Percentiles rank a stretch among this genome's conserved stretches.
phyloP scores from a whole-genome alignment of 768 basidiomycete species.

The Kwoniella heveanensis region DNA sequence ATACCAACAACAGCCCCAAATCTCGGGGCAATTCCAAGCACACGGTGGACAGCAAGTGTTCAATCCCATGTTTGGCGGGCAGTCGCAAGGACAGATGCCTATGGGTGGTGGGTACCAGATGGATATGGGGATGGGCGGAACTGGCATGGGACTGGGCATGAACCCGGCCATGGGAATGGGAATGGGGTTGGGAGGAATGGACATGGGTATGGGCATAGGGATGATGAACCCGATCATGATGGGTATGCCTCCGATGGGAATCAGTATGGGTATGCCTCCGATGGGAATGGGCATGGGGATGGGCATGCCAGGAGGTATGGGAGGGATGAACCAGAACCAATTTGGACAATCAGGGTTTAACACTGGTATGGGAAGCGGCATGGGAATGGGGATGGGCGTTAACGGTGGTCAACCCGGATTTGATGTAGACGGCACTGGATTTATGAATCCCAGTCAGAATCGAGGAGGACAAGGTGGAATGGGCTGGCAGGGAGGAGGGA shows the following conservation, averaged over 20 bases:
- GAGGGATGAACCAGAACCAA: background rate
- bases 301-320: too few species aligned
- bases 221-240: constrained; percentile 38
- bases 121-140: constrained; percentile 12
- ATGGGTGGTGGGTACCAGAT: background rate
- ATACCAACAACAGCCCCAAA: constrained; percentile 5
- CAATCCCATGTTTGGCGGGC: constrained; percentile 25
- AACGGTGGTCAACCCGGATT: background rate
- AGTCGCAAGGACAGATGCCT: background rate
- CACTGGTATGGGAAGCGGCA: background rate
- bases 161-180: background rate
- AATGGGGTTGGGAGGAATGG: background rate
- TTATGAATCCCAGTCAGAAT: background rate
- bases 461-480: constrained; percentile 11
- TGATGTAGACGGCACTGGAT: constrained; percentile 2
- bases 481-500: constrained; percentile 19
- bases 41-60: constrained; percentile 1
- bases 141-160: background rate
- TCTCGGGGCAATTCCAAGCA: background rate
- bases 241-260: constrained; percentile 11
- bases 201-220: constrained; percentile 31
- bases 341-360: background rate
- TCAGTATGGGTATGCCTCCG: constrained; percentile 15
- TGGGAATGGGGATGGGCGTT: constrained; percentile 1
- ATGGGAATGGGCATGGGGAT: constrained; percentile 16